Percentiles rank a stretch among this genome's conserved stretches.
These are phyloP conservation scores for Pleurotus platypus DNA, from an alignment of 768 basidiomycete species.

Conservation along the genomic window DNA sequence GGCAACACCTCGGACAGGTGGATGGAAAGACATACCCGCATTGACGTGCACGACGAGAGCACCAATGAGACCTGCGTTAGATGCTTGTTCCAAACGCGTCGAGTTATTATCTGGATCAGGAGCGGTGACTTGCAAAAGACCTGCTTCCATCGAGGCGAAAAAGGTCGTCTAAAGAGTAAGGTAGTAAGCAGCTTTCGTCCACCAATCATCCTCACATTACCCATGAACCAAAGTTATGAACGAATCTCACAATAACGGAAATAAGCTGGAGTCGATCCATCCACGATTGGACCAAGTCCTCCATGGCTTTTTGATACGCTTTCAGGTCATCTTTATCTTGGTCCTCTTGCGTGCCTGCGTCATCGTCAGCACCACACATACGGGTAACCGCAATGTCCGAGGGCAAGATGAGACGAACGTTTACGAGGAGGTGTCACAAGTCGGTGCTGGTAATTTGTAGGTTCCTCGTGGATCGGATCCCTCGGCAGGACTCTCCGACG, in stretches of 20 bases:
- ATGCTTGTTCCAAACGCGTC: conserved; percentile 21
- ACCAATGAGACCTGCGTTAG: conserved; percentile 46
- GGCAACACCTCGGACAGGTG: too few species aligned
- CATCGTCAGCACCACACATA: neutral
- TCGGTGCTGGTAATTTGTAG: neutral
- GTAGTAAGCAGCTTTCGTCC: neutral
- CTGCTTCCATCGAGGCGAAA: conserved; percentile 57
- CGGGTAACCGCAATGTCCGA: too few species aligned
- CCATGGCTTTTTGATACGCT: conserved; percentile 40
- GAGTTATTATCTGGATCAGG: conserved; percentile 17
- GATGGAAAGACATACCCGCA: conserved; percentile 31
- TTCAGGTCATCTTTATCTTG: conserved; percentile 47
- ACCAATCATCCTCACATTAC: neutral
- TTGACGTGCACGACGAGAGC: conserved; percentile 53
- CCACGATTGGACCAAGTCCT: conserved; percentile 56
- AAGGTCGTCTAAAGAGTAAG: conserved; percentile 48
- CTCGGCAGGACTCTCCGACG: neutral
- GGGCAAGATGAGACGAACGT: neutral
- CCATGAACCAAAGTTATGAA: neutral
- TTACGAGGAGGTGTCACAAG: neutral
- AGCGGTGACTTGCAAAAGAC: conserved; percentile 42
- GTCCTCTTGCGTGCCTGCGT: conserved; percentile 33
- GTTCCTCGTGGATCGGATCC: neutral
- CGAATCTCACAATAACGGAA: conserved; percentile 46
- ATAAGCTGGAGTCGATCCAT: conserved; percentile 61